Base-by-base conservation (phyloP, 2,329 filamentous ascomycete genomes). In the Fusarium temperatum region DNA sequence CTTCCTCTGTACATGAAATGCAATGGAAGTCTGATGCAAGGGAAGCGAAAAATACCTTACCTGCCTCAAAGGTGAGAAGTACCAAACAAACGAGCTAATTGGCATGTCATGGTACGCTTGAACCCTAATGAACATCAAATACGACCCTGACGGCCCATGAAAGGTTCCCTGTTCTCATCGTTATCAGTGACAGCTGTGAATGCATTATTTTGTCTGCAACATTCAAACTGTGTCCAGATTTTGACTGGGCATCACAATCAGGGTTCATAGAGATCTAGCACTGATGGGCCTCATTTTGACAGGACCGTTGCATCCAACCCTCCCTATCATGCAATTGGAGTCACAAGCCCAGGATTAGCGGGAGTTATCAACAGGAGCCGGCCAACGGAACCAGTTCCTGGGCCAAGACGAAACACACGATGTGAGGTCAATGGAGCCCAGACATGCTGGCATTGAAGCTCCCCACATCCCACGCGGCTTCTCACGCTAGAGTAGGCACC, bases 401-500 rank as follows among this genome's bases (percentile, higher is more conserved):
- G 53, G 44, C 45, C 45, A 44, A 57, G 51, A 62, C 68, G 68
- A 74, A 72, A 74, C 70, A 48, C 70, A 74, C 68, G 51, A 71
- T 66, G 65, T 45, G 53, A 72, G 66, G 66, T 59, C 53, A 66
- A 74, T 73, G 62, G 71, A 74, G 72, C 44, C 66, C 54, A 32
- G 45, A 68, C 66, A 63, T 47, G 66, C 30, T 71, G 54, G 50
- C 59, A 51, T 70, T 70, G 41, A 58, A 44, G 44, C 51, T 47
- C 72, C 71, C 71, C 71, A 72, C 71, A 74, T 71, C 70, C 70
- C 71, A 57, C 56, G 53, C 70, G 65, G 57, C 66, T 67, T 65
- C 70, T 69, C 56, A 65, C 58, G 55, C 47, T 45, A 28, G 17
- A 17, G 35, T 36, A 36, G 38, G 47, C 39, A 35, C 36, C 30